Percentiles rank a stretch among this genome's conserved stretches.
phyloP scores from a whole-genome alignment of 495 filamentous ascomycete genomes.

The Tricharina praecox region DNA sequence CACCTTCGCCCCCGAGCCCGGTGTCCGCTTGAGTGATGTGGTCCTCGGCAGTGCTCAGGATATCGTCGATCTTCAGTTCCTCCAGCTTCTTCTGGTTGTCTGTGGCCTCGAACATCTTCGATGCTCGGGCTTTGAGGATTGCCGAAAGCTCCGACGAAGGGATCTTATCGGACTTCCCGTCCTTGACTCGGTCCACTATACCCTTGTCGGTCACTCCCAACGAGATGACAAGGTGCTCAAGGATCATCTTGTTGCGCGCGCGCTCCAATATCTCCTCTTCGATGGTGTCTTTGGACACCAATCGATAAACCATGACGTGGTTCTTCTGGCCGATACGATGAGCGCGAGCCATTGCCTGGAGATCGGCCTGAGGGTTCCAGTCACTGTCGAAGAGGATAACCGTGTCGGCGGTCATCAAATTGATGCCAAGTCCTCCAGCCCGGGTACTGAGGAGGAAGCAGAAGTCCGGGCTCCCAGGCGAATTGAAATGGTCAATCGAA shows the following conservation, averaged over 20 bases:
- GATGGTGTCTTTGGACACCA: constrained; percentile 94
- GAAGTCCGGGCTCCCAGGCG: constrained; percentile 81
- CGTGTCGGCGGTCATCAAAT: constrained; percentile 95
- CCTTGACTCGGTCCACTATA: constrained; percentile 33
- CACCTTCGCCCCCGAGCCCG: constrained; percentile 77
- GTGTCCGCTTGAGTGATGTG: constrained; percentile 80
- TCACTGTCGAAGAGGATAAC: constrained; percentile 97
- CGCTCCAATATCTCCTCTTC: constrained; percentile 94
- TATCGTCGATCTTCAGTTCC: constrained; percentile 94
- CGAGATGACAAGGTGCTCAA: constrained; percentile 97
- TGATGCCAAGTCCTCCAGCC: constrained; percentile 92
- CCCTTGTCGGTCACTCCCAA: constrained; percentile 86
- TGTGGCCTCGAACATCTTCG: constrained; percentile 89
- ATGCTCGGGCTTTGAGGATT: constrained; percentile 26
- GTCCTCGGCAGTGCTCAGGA: constrained; percentile 87
- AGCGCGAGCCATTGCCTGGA: constrained; percentile 95
- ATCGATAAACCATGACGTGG: constrained; percentile 83
- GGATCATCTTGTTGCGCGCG: constrained; percentile 89
- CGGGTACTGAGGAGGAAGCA: constrained; percentile 90
- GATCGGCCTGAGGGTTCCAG: constrained; percentile 96
- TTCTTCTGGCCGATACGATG: constrained; percentile 94
- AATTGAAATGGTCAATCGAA: constrained; percentile 97
- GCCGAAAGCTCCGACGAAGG: constrained; percentile 29
- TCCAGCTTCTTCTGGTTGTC: constrained; percentile 92
- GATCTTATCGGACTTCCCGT: constrained; percentile 57